Conservation (phyloP, 2,329 filamentous ascomycete species). For the Sporothrix protearum region DNA sequence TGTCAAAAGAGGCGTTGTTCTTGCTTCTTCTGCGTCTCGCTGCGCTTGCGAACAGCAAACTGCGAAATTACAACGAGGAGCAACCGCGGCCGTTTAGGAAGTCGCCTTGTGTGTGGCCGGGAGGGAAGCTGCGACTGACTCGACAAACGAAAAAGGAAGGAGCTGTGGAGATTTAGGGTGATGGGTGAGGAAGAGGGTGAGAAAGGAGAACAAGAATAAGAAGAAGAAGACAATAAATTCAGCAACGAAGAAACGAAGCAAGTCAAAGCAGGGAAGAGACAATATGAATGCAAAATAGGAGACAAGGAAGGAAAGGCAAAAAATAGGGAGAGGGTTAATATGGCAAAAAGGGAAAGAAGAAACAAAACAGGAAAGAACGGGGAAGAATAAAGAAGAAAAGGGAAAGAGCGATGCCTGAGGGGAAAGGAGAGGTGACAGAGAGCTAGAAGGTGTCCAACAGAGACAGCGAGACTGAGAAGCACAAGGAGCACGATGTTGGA, state of each 20-base stretch:
- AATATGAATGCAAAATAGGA: not conserved
- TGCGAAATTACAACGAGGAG: not conserved
- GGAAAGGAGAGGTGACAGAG: not conserved
- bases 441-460: not conserved
- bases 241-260: not conserved
- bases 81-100: not conserved
- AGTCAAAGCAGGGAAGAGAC: not conserved
- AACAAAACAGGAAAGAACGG: slow-evolving; percentile 8
- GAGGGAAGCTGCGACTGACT: slow-evolving; percentile 9
- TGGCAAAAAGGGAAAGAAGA: slow-evolving; percentile 3
- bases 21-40: not conserved
- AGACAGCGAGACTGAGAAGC: not conserved
- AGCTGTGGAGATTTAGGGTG: not conserved
- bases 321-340: not conserved
- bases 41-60: not conserved
- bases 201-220: not conserved
- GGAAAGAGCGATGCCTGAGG: not conserved
- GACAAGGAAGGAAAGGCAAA: slow-evolving; percentile 15
- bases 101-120: not conserved
- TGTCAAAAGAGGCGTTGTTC: slow-evolving; percentile 2
- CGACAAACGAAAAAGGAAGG: slow-evolving; percentile 14
- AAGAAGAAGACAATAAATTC: not conserved
- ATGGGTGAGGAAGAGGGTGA: not conserved
- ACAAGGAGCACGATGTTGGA: not conserved
- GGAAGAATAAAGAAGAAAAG: not conserved